Evolutionary conservation across 2,329 filamentous ascomycete genomes (phyloP), one percentile per base, ranked within the genome.

Genomic region (Arachnopeziza araneosa): DNA sequence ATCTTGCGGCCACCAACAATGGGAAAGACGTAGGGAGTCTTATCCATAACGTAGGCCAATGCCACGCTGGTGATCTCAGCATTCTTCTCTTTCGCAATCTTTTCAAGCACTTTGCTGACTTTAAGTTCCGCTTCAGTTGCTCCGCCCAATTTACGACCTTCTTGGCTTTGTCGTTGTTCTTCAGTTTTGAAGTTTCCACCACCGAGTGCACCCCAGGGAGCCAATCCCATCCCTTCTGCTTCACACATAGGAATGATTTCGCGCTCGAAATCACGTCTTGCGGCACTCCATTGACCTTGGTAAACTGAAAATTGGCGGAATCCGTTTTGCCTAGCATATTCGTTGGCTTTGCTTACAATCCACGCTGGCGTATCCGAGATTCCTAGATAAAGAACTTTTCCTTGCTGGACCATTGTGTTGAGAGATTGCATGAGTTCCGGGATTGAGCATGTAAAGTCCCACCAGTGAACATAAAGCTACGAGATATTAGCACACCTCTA

Each of bases 31-130:
- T 90, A 84, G 0, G 87, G 83, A 0, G 85, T 77, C 75, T 91
- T 91, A 64, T 84, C 80, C 79, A 89, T 81, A 17, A 91, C 84
- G 69, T 92, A 92, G 1, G 89, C 88, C 24, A 92, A 74, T 9
- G 89, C 88, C 36, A 90, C 75, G 48, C 81, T 81, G 3, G 85
- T 87, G 54, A 90, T 78, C 32, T 80, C 75, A 1, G 79, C 75
- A 1, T 80, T 80, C 65, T 86, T 82, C 61, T 79, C 76, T 8
- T 78, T 77, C 0, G 83, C 84, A 8, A 89, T 79, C 66, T 83
- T 78, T 24, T 82, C 84, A 0, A 91, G 0, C 22, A 83, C 83
- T 26, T 76, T 78, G 55, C 80, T 83, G 36, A 85, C 76, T 57
- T 77, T 78, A 7, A 70, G 73, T 59, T 83, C 80, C 0, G 80